Evolutionary conservation across 805 yeast species (phyloP), one percentile per base, ranked within the genome.

Genomic region (Kodamaea nitidulidarum): DNA sequence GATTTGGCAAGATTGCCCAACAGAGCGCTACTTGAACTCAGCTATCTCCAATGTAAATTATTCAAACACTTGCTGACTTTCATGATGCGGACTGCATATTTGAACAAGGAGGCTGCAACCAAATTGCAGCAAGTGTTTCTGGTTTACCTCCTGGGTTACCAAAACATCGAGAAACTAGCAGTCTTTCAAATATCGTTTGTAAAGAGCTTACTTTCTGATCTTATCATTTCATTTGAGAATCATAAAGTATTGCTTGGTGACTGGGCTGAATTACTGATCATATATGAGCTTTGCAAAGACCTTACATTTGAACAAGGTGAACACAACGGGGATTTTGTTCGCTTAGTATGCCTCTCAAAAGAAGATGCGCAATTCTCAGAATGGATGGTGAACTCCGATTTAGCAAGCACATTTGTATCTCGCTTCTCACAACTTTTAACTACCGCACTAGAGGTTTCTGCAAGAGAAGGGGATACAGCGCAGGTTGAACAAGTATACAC

Each of bases 31-130:
- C 25, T 18, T 10, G 38, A 38, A 11, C 15, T 39, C 18, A 15
- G 18, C 15, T n/a, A 27, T n/a, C 16, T 39, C 4, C 42, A 39
- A 25, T 28, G 30, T 22, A 31, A 20, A 16, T 35, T 14, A 20
- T 30, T 39, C 21, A 34, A 39, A 12, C 35, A 34, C 7, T 21
- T 39, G 38, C 11, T 39, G 8, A 15, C 20, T 17, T 34, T 39
- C 26, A 17, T 39, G 15, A 14, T 39, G 27, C 34, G 24, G 20
- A 5, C 7, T 7, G 15, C 20, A 6, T 8, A 11, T 11, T 17
- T 30, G 14, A n/a, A 14, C 15, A 4, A 9, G 5, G 34, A 32
- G 3, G 36, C 32, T 2, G 11, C 28, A 3, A 15, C 12, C 6
- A 25, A 17, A 14, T 11, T 39, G 8, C 32, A 30, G n/a, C 8